phyloP scores from a whole-genome alignment of 1,139 yeast species.

The Suhomyces coccinellae region DNA sequence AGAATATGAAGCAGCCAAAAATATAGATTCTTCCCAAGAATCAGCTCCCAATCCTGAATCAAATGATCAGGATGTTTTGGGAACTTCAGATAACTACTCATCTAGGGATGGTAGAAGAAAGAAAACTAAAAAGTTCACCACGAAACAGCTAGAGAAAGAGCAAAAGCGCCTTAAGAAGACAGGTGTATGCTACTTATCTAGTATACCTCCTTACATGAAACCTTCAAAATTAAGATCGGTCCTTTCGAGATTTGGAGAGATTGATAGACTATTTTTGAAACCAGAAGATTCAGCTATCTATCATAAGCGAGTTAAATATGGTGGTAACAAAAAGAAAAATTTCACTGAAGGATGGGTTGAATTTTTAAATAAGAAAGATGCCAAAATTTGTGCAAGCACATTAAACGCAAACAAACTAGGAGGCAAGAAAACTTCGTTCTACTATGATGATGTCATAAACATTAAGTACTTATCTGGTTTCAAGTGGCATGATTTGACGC shows the following conservation, averaged over 20 bases:
- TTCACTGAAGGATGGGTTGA: conserved; percentile 98
- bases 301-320: conserved; percentile 71
- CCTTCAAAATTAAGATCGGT: conserved; percentile 87
- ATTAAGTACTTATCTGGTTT: conserved; percentile 86
- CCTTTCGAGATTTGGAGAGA: conserved; percentile 75
- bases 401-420: conserved; percentile 88
- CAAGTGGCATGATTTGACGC: conserved; percentile 94
- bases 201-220: conserved; percentile 96
- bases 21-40: no score
- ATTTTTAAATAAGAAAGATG: conserved; percentile 77
- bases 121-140: conserved; percentile 32
- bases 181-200: conserved; percentile 88
- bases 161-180: conserved; percentile 64
- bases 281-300: conserved; percentile 76
- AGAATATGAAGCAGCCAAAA: no score
- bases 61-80: conserved; percentile 13
- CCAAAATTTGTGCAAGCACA: conserved; percentile 83
- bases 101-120: background rate
- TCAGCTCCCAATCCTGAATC: background rate
- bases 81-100: background rate
- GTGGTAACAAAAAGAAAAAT: conserved; percentile 90
- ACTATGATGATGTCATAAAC: conserved; percentile 91
- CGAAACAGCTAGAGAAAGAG: conserved; percentile 56
- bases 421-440: conserved; percentile 89
- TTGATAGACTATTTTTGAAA: conserved; percentile 81